phyloP scores from a whole-genome alignment of 192 early-diverging fungal species.

The Coemansia sp. region DNA sequence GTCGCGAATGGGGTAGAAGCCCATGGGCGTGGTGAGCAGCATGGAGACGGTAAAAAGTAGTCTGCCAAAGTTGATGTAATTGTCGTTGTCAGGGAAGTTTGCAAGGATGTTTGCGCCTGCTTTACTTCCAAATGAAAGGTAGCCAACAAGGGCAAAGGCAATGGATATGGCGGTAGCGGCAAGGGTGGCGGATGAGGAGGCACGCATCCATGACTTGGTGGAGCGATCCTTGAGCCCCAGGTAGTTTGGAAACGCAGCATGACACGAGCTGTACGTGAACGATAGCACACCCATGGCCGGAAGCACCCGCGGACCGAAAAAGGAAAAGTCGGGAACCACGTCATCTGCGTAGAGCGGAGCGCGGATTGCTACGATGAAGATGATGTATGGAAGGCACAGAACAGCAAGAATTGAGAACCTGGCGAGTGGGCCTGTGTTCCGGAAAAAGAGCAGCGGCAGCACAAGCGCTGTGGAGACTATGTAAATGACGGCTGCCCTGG shows the following conservation, averaged over 20 bases:
- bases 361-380: constrained; percentile 57
- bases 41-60: constrained; percentile 59
- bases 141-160: constrained; percentile 62
- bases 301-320: constrained; percentile 60
- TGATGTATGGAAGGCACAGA: constrained; percentile 60
- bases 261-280: constrained; percentile 64
- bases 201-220: constrained; percentile 52
- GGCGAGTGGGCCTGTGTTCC: constrained; percentile 63
- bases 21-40: constrained; percentile 56
- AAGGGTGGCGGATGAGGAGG: constrained; percentile 54
- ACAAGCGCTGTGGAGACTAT: constrained; percentile 32
- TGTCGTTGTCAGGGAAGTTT: constrained; percentile 60
- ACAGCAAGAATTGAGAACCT: constrained; percentile 58
- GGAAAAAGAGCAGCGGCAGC: constrained; percentile 58
- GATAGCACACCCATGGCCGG: constrained; percentile 64
- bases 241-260: constrained; percentile 64
- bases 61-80: constrained; percentile 60
- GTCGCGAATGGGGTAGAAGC: constrained; percentile 47
- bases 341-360: constrained; percentile 53
- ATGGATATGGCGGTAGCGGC: constrained; percentile 56
- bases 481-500: constrained; percentile 9
- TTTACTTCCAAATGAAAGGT: constrained; percentile 59
- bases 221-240: constrained; percentile 55
- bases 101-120: constrained; percentile 61
- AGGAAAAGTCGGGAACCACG: constrained; percentile 32